Evolutionary conservation across 768 basidiomycete species (phyloP).

Genomic region (Tulasnella sp.): DNA sequence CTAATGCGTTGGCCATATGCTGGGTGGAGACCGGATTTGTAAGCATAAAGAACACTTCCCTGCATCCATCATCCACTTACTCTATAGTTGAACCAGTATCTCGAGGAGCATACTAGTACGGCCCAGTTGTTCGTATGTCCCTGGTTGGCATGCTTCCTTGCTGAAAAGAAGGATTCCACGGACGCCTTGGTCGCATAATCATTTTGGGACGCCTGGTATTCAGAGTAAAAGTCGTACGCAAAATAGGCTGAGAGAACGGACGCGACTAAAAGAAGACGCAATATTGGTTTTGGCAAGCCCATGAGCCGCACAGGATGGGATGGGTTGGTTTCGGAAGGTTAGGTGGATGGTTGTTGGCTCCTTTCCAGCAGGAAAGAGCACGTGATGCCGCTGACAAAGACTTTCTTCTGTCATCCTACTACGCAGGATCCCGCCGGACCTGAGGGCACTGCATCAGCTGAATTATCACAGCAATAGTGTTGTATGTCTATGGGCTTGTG

Average conservation of each 20-base stretch:
- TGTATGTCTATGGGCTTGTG: too few relatives aligned
- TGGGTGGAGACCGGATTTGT: conserved; percentile 43
- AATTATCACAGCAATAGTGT: too few relatives aligned
- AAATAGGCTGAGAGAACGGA: conserved; percentile 20
- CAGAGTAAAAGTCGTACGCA: conserved; percentile 24
- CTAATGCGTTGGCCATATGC: conserved; percentile 99
- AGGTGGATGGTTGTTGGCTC: not conserved
- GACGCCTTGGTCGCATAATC: conserved; percentile 14
- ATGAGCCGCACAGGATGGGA: not conserved
- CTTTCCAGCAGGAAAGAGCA: not conserved
- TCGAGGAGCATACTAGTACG: conserved; percentile 88
- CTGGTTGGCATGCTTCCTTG: conserved; percentile 20
- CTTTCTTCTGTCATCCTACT: too few relatives aligned
- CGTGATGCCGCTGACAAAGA: not conserved
- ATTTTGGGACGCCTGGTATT: conserved; percentile 19
- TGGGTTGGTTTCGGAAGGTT: not conserved
- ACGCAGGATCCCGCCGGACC: too few relatives aligned
- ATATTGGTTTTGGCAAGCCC: conserved; percentile 30
- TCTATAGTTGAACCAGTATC: conserved; percentile 99
- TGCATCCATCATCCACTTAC: conserved; percentile 52
- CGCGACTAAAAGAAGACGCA: conserved; percentile 23
- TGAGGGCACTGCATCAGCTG: too few relatives aligned
- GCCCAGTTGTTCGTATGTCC: conserved; percentile 98
- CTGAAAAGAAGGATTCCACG: conserved; percentile 26
- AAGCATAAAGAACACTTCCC: not conserved